Evolutionary conservation across 192 early-diverging fungal genomes (phyloP).

Genomic region (Mortierella claussenii): DNA sequence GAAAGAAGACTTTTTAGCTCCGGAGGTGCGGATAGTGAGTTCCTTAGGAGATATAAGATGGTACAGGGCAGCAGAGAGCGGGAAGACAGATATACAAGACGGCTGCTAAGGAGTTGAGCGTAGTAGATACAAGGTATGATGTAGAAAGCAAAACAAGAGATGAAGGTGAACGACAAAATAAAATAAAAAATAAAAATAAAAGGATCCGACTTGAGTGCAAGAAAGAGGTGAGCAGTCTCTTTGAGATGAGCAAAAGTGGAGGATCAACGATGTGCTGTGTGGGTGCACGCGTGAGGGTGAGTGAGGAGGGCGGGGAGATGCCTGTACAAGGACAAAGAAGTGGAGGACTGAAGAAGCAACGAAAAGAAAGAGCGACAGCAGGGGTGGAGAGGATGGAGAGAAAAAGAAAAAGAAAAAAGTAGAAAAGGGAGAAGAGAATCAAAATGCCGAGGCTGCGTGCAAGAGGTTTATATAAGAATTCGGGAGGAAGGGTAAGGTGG

Average conservation of each 20-base stretch:
- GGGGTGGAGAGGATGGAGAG: neutral
- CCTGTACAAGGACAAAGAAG: slow-evolving; percentile 8
- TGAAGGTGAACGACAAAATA: slow-evolving; percentile 11
- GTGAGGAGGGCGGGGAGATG: neutral
- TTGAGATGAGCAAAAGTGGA: slow-evolving; percentile 8
- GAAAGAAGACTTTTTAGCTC: neutral
- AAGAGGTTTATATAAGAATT: slow-evolving; percentile 44
- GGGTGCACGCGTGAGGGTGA: neutral
- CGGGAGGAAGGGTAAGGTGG: no score
- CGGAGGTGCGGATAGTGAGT: no score
- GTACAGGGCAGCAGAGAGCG: neutral
- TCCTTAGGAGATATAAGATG: no score
- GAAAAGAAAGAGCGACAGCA: neutral
- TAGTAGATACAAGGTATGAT: slow-evolving; percentile 25
- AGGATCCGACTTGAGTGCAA: slow-evolving; percentile 6
- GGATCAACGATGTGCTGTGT: neutral
- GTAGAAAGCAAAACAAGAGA: no score
- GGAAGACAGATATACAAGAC: slow-evolving; percentile 18
- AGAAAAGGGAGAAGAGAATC: slow-evolving; percentile 10
- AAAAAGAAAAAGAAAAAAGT: slow-evolving; percentile 1
- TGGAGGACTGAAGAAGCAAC: neutral
- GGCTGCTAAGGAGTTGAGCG: slow-evolving; percentile 1
- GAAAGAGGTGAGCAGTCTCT: slow-evolving; percentile 47
- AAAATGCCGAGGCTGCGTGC: slow-evolving; percentile 17
- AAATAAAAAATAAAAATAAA: slow-evolving; percentile 1